phyloP scores from a whole-genome alignment of 164 flowering plant species.

The Paratinospora sagittata region DNA sequence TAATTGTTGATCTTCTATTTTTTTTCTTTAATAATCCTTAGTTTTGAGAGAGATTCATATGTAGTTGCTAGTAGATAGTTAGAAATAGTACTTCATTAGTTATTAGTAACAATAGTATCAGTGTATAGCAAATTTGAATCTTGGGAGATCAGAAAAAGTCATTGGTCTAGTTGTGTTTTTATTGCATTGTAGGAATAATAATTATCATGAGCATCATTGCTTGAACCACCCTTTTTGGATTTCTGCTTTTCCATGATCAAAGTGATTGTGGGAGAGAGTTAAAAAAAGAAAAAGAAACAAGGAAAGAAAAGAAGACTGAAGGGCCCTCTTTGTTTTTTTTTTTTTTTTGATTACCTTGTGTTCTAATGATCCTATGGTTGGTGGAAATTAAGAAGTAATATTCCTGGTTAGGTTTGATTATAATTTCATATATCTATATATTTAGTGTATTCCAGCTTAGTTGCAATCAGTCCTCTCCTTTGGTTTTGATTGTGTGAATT shows the following conservation, averaged over 20 bases:
- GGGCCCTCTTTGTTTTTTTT: background rate
- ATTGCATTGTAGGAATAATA: conserved; percentile 19
- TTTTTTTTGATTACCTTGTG: background rate
- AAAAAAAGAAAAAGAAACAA: background rate
- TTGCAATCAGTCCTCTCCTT: background rate
- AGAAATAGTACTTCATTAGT: background rate
- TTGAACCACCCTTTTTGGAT: conserved; percentile 16
- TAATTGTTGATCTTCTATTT: background rate
- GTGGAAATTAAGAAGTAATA: background rate
- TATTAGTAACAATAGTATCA: background rate
- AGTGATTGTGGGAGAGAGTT: conserved; percentile 10
- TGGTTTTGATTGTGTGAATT: background rate
- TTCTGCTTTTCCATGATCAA: conserved; percentile 20
- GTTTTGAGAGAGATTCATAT: too few relatives aligned
- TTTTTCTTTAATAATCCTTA: background rate
- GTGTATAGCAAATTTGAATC: conserved; percentile 15
- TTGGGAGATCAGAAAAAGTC: conserved; percentile 3
- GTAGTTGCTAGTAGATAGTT: background rate
- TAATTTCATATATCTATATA: background rate
- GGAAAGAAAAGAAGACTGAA: background rate
- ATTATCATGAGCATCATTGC: conserved; percentile 21
- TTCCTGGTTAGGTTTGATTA: background rate
- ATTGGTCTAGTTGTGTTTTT: conserved; percentile 8
- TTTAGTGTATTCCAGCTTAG: background rate
- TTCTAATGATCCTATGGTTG: conserved; percentile 1